Evolutionary conservation across 306 rosid species (phyloP), one percentile per base, ranked within the genome.

Genomic region (Trifolium subterraneum): DNA sequence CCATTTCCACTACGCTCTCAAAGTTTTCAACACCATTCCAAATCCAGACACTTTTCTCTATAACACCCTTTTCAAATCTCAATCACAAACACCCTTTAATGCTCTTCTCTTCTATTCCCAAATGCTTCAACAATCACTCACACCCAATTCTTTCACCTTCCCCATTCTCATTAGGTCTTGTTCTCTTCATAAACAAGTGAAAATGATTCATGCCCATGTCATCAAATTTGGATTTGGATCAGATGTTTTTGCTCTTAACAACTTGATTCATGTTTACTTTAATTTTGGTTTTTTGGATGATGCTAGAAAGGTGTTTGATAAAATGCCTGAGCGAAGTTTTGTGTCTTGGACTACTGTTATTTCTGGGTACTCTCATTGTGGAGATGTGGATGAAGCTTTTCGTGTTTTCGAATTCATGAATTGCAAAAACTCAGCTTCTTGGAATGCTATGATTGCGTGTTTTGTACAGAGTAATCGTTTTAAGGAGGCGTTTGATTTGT

Each of bases 401-500:
- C 7, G 60, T 52, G 60, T 52, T 52, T 52, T 52, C 19, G 60
- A 52, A 20, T 14, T 52, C 5, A 52, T 52, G 60, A 1, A 25
- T 52, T 2, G 3, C 0, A 52, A 52, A 14, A 52, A 52, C 2
- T 52, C 27, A 0, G 60, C 29, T 52, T 18, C 29, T 52, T 52
- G 60, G 60, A 52, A 52, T 52, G 60, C 27, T 4, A 52, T 52
- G 60, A 52, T 52, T 19, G 60, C 60, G 60, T 52, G 60, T 52
- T 52, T 52, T 52, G 60, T 52, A 0, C 14, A 9, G 29, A 52
- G 5, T 3, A 8, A 52, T 20, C 60, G 60, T 19, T 52, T 52
- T 52, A 52, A 52, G 60, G 60, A 52, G 60, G 60, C 60, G 14
- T 52, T 52, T 52, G 60, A 20, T 52, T 52, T 52, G 60, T 52